phyloP scores from a whole-genome alignment of 345 rosid species.

The Aquilaria malaccensis region DNA sequence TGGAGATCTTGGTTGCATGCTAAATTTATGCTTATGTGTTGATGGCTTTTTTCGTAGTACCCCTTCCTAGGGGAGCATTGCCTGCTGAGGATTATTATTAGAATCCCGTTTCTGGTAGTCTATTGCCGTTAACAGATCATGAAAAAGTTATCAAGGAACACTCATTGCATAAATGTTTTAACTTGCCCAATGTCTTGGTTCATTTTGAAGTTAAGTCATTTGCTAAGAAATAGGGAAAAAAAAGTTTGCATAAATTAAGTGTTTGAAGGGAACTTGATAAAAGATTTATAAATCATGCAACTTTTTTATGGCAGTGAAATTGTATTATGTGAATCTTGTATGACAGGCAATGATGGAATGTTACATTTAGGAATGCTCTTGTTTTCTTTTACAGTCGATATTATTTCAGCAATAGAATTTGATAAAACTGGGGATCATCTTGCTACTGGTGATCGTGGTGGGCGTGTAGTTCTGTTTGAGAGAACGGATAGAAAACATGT shows the following conservation, averaged over 20 bases:
- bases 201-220: no score
- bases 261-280: background rate
- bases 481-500: constrained; percentile 68
- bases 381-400: constrained; percentile 62
- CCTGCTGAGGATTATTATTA: no score
- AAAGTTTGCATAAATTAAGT: background rate
- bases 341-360: no score
- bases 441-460: constrained; percentile 97
- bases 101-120: no score
- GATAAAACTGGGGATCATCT: constrained; percentile 77
- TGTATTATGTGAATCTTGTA: background rate
- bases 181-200: no score
- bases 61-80: no score
- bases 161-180: no score
- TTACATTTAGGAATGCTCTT: background rate
- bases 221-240: background rate
- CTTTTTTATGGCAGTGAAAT: background rate
- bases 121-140: no score
- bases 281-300: background rate
- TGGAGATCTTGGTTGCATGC: no score
- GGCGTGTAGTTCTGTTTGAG: constrained; percentile 93
- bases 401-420: constrained; percentile 86
- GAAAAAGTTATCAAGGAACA: no score
- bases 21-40: no score
- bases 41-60: no score